Percentiles rank a stretch among this genome's conserved stretches.
Evolutionary conservation across 2,329 filamentous ascomycete genomes (phyloP).

Genomic region (Coniella vitis): DNA sequence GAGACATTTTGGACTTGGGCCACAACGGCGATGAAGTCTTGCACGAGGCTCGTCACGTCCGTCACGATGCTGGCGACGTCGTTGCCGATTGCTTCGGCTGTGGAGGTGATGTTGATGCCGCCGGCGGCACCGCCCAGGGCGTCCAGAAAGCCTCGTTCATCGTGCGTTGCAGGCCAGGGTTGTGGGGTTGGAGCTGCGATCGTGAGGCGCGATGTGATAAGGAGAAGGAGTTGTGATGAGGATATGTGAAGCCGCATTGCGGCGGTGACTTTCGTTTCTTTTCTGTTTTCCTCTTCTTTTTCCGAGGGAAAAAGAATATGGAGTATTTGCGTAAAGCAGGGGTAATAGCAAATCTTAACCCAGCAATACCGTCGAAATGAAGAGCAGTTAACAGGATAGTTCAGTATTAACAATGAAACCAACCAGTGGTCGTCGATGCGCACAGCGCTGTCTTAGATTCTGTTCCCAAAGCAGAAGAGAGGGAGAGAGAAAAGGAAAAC

Average conservation of each 20-base stretch:
- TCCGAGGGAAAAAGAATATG: too few relatives aligned
- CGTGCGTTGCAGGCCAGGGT: not conserved
- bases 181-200: not conserved
- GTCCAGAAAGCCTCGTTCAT: conserved; percentile 3
- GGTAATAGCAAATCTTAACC: too few relatives aligned
- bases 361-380: too few relatives aligned
- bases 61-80: conserved; percentile 3
- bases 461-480: not conserved
- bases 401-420: not conserved
- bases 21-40: conserved; percentile 4
- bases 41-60: conserved; percentile 4
- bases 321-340: too few relatives aligned
- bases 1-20: conserved; percentile 7
- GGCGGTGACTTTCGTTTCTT: too few relatives aligned
- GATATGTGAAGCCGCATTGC: conserved; percentile 4
- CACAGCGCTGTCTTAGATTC: too few relatives aligned
- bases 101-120: not conserved
- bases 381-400: too few relatives aligned
- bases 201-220: not conserved
- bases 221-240: not conserved
- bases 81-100: not conserved
- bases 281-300: too few relatives aligned
- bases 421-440: too few relatives aligned
- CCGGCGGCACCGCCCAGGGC: not conserved
- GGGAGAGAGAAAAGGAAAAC: not conserved